Base-by-base conservation (phyloP, 31 red algal genomes). In the Endocladia muricata region DNA sequence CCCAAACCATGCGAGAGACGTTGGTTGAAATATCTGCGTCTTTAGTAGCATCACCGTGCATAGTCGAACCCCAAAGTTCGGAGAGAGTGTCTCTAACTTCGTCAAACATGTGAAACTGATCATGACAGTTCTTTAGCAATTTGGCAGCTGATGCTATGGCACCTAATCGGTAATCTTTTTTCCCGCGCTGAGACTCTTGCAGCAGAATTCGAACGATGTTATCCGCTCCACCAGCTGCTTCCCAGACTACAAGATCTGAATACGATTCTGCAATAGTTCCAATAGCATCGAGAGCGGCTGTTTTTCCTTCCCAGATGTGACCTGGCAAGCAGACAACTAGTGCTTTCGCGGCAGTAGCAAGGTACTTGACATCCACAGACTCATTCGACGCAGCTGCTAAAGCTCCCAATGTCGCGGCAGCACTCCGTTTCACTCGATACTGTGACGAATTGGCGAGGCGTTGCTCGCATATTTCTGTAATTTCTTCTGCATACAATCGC, bases 341-440 rank as follows among this genome's bases (percentile, higher is more conserved):
- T 2, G 78, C 88, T 39, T 70, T 80, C 15, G 74, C 73, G n/a
- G 79, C 32, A 44, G 42, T 72, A 11, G 63, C 41, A 37, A 91
- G 44, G 59, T 87, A 78, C 58, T 73, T 55, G 3, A 73, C 52
- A 63, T 78, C 65, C 21, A 82, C 71, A 19, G 61, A 51, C 35
- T 83, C 87, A 48, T 76, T 82, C 3, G 71, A 82, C 9, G 87
- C 73, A n/a, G 57, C 48, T 4, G 78, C 87, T 3, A 90, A 19
- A n/a, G 70, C 87, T 17, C 87, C 87, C 37, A 90, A 44, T 13
- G 87, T 54, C 11, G 40, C 71, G 3, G 87, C 87, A 43, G 87
- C 87, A 65, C 78, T 83, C 69, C 78, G 33, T 57, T 90, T 90
- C 44, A 90, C 87, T 4, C 79, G 70, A 69, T 90, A 90, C 38